Evolutionary conservation across 164 flowering plant species (phyloP).

Genomic region (Platanus orientalis): DNA sequence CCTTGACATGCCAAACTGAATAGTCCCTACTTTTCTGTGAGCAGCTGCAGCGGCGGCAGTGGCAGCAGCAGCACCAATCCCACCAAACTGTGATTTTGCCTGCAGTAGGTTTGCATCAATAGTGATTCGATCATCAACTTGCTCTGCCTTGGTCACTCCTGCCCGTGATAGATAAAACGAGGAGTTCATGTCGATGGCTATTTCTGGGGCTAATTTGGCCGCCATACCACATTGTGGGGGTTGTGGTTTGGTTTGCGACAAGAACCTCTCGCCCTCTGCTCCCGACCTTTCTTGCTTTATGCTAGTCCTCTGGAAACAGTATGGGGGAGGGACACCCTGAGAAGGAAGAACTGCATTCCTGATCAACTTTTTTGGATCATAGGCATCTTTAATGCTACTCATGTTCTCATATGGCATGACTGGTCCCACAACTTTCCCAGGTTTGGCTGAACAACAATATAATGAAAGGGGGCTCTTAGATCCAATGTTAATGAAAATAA

Average conservation of each 20-base stretch:
- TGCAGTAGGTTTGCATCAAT: constrained; percentile 59
- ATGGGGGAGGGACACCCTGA: constrained; percentile 38
- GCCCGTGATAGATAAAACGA: constrained; percentile 47
- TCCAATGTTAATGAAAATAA: no score
- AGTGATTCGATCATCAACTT: constrained; percentile 29
- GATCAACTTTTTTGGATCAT: constrained; percentile 44
- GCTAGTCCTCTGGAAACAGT: constrained; percentile 33
- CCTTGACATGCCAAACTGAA: constrained; percentile 63
- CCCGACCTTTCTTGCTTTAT: constrained; percentile 35
- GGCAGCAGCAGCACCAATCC: constrained; percentile 39
- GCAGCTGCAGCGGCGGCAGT: constrained; percentile 42
- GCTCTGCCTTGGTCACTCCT: constrained; percentile 34
- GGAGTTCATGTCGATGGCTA: constrained; percentile 57
- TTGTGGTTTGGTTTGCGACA: constrained; percentile 32
- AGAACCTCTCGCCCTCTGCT: constrained; percentile 27
- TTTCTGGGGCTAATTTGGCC: constrained; percentile 54
- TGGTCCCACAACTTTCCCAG: constrained; percentile 62
- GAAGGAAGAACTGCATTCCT: constrained; percentile 45
- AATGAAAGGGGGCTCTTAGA: no score
- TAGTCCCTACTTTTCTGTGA: constrained; percentile 59
- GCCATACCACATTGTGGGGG: constrained; percentile 37
- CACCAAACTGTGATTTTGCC: constrained; percentile 50
- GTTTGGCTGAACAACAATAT: constrained; percentile 52
- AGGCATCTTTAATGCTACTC: constrained; percentile 35
- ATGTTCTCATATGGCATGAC: constrained; percentile 47